Conservation (phyloP, 805 yeast species). For the Suhomyces pyralidae region DNA sequence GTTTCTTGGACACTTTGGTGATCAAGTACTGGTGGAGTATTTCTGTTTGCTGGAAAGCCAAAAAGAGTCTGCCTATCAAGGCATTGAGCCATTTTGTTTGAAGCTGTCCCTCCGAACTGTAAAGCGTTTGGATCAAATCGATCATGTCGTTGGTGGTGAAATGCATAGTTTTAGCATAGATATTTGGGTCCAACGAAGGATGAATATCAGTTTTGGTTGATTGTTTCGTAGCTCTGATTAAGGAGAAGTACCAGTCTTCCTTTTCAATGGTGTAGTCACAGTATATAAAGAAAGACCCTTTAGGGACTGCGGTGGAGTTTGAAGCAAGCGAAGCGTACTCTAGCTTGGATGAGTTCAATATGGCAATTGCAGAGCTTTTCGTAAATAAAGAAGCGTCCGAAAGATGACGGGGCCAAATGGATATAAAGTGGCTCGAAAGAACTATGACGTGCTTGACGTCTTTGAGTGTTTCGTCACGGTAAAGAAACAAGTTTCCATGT, state of each 20-base stretch:
- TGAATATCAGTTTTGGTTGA: constrained; percentile 10
- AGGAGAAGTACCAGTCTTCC: constrained; percentile 90
- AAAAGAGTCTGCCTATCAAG: constrained; percentile 73
- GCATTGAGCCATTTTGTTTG: constrained; percentile 93
- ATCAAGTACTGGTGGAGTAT: constrained; percentile 57
- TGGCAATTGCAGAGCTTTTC: constrained; percentile 73
- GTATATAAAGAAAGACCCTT: constrained; percentile 57
- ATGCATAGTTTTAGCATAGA: constrained; percentile 71
- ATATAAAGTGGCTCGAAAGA: constrained; percentile 63
- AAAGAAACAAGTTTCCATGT: constrained; percentile 87
- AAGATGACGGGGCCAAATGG: constrained; percentile 80
- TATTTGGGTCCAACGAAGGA: constrained; percentile 41
- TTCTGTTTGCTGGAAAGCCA: constrained; percentile 72
- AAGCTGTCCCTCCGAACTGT: constrained; percentile 79
- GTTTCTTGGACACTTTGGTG: constrained; percentile 62
- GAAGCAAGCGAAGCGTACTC: background rate
- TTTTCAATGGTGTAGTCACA: constrained; percentile 76
- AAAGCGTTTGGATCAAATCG: constrained; percentile 68
- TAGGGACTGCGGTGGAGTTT: constrained; percentile 20
- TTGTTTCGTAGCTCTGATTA: constrained; percentile 62
- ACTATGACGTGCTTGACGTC: constrained; percentile 78
- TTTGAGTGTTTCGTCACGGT: constrained; percentile 62
- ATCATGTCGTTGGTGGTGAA: constrained; percentile 70
- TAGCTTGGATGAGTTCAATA: constrained; percentile 39
- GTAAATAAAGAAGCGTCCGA: constrained; percentile 79